Conservation (phyloP, 2,329 filamentous ascomycete genomes). For the Botrytis byssoidea region DNA sequence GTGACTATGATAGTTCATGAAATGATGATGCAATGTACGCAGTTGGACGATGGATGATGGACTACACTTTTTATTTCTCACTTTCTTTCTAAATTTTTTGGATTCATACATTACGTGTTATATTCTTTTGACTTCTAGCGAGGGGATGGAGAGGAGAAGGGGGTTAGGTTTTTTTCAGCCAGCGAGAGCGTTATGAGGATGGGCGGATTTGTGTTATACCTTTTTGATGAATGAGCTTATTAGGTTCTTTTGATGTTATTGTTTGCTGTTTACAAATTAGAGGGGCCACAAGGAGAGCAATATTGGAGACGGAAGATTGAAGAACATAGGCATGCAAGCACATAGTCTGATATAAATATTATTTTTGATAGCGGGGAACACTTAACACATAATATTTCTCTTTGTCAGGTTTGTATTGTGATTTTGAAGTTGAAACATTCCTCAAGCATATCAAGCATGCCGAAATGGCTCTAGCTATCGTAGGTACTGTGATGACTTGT, state of each 20-base stretch:
- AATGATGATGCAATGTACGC: constrained; percentile 4
- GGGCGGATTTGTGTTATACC: constrained; percentile 17
- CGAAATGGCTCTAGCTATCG: too few relatives aligned
- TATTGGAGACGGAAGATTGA: background rate
- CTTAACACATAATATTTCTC: background rate
- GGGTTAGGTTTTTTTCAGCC: background rate
- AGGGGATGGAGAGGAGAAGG: background rate
- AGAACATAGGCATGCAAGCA: background rate
- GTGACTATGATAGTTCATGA: constrained; percentile 11
- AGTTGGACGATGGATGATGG: background rate
- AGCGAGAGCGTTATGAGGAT: constrained; percentile 15
- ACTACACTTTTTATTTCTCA: background rate
- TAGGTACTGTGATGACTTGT: too few relatives aligned
- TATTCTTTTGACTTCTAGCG: constrained; percentile 2
- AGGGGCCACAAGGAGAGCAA: background rate
- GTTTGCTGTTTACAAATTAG: background rate
- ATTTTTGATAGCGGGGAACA: background rate
- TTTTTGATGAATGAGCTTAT: constrained; percentile 3
- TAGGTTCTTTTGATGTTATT: background rate
- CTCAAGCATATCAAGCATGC: too few relatives aligned
- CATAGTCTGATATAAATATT: background rate
- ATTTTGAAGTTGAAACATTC: too few relatives aligned
- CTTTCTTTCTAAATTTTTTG: background rate
- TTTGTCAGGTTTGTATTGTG: too few relatives aligned
- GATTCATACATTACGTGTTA: background rate